phyloP scores from a whole-genome alignment of 139 green algal species.

The Micractinium conductrix region DNA sequence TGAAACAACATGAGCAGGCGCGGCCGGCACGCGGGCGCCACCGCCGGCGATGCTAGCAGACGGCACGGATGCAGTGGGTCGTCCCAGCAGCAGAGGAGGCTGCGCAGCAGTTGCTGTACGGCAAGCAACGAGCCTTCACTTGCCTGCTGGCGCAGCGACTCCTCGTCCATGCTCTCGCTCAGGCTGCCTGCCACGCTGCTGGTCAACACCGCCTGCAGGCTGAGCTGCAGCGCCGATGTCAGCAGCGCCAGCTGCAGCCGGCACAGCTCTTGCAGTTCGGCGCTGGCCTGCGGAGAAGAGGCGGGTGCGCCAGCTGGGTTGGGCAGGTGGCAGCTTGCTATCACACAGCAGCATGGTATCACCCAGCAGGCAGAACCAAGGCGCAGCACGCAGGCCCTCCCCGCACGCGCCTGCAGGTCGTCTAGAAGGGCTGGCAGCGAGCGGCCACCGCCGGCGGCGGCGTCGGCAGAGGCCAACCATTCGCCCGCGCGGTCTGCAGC shows the following conservation, averaged over 20 bases:
- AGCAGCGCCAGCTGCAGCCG: conserved; percentile 41
- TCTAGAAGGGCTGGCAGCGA: conserved; percentile 8
- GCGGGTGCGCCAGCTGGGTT: too few relatives aligned
- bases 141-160: neutral
- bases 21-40: too few relatives aligned
- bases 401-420: neutral
- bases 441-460: neutral
- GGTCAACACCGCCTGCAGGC: conserved; percentile 24
- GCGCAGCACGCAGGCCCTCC: neutral
- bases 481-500: neutral
- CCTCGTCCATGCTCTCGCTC: conserved; percentile 1
- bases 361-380: neutral
- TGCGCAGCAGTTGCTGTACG: too few relatives aligned
- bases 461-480: neutral
- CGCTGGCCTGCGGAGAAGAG: neutral
- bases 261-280: conserved; percentile 37
- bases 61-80: too few relatives aligned
- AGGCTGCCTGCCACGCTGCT: neutral
- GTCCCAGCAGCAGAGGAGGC: too few relatives aligned
- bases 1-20: too few relatives aligned
- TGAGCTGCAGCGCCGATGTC: conserved; percentile 17
- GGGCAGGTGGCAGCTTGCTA: neutral
- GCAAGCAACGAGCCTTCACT: too few relatives aligned
- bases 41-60: too few relatives aligned
- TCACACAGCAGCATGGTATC: neutral